A percentile compares a stretch with the other conserved stretches of the same genome.
phyloP scores from a whole-genome alignment of 495 filamentous ascomycete genomes.

The Penicillium verhagenii region DNA sequence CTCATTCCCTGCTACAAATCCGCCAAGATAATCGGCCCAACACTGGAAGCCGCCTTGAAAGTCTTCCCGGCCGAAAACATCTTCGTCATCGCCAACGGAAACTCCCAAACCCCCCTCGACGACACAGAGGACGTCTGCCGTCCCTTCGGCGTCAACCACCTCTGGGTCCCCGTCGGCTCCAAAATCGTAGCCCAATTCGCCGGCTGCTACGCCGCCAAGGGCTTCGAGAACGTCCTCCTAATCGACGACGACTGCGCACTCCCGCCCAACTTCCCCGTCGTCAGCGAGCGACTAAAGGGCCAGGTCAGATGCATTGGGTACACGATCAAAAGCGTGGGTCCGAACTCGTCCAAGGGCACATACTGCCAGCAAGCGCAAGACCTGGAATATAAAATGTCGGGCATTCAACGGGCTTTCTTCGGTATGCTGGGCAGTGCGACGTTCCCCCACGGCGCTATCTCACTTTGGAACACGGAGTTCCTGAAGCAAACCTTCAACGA shows the following conservation, averaged over 20 bases:
- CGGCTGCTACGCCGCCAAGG: conserved; percentile 40
- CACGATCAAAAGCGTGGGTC: conserved; percentile 43
- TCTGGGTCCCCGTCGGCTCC: conserved; percentile 39
- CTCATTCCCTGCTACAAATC: conserved; percentile 51
- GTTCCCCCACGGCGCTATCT: conserved; percentile 46
- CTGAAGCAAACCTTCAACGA: conserved; percentile 41
- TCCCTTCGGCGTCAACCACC: conserved; percentile 39
- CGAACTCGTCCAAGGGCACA: conserved; percentile 29
- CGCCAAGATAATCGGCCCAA: conserved; percentile 39
- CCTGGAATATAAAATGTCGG: conserved; percentile 46
- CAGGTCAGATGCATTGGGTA: conserved; percentile 42
- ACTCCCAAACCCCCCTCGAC: conserved; percentile 39
- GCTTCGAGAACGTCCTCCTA: conserved; percentile 41
- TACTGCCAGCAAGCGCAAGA: conserved; percentile 48
- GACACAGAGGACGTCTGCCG: conserved; percentile 47
- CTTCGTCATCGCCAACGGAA: conserved; percentile 47
- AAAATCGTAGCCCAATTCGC: conserved; percentile 50
- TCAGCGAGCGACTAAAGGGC: conserved; percentile 37
- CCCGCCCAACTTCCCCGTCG: conserved; percentile 43
- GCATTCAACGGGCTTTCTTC: conserved; percentile 38
- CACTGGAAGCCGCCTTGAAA: conserved; percentile 44
- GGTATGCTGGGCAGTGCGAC: conserved; percentile 42
- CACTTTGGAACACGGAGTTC: conserved; percentile 43
- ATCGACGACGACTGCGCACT: conserved; percentile 51
- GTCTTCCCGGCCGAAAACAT: conserved; percentile 46